phyloP scores from a whole-genome alignment of 2,329 filamentous ascomycete species.

The Trichophyton benhamiae region DNA sequence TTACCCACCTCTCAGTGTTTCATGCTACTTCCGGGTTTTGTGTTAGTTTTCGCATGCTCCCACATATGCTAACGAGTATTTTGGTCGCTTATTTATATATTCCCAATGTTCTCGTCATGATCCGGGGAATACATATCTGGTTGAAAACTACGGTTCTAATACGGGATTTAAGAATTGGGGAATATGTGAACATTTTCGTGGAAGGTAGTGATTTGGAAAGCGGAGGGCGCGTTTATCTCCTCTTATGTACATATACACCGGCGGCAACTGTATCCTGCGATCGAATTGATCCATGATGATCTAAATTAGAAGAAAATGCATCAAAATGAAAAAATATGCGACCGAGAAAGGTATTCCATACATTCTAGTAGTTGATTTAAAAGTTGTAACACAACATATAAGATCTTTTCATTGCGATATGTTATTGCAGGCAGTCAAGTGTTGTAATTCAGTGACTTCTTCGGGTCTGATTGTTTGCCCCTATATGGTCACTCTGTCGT shows the following conservation, averaged over 20 bases:
- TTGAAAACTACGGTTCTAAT: not conserved
- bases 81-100: not conserved
- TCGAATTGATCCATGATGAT: not conserved
- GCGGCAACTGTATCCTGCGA: not conserved
- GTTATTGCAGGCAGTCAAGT: too few species aligned
- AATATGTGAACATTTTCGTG: conserved; percentile 19
- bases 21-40: not conserved
- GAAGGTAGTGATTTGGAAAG: conserved; percentile 39
- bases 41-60: not conserved
- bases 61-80: not conserved
- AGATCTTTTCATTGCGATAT: not conserved
- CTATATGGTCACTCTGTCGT: too few species aligned
- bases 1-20: not conserved
- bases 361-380: not conserved
- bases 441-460: too few species aligned
- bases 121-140: not conserved
- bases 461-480: too few species aligned
- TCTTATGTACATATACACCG: not conserved
- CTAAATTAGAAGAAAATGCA: not conserved
- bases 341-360: not conserved
- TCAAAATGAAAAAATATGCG: not conserved
- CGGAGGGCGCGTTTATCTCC: conserved; percentile 38
- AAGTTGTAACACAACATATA: not conserved
- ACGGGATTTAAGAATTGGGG: conserved; percentile 12
- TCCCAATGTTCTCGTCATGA: not conserved